Evolutionary conservation across 192 early-diverging fungal genomes (phyloP).

Genomic region (Rhizoclosmatium globosum): DNA sequence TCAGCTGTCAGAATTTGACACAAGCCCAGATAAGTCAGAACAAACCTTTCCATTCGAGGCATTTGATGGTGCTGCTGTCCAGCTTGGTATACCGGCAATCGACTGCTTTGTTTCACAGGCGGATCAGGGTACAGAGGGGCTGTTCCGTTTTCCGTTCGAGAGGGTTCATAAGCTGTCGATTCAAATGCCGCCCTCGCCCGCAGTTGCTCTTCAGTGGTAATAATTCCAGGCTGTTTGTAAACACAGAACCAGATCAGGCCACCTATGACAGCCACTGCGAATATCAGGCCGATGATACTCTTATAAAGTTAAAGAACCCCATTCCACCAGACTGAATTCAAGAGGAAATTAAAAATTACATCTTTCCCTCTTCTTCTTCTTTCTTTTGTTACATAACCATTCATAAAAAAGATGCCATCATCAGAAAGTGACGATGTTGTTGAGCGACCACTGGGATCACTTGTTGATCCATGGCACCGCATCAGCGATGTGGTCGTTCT

Average conservation of each 20-base stretch:
- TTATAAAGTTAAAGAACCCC: background rate
- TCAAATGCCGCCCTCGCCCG: background rate
- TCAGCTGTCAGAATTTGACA: no score
- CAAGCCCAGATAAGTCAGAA: background rate
- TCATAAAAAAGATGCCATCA: no score
- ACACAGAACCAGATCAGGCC: conserved; percentile 1
- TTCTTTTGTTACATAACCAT: no score
- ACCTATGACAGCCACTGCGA: background rate
- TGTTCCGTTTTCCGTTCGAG: background rate
- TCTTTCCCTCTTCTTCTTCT: no score
- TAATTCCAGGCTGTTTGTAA: conserved; percentile 7
- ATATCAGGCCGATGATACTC: background rate
- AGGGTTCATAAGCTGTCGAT: no score
- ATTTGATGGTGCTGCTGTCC: background rate
- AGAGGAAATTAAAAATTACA: background rate
- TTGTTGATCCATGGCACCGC: conserved; percentile 15
- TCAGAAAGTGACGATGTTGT: background rate
- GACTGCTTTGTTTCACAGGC: background rate
- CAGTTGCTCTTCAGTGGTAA: conserved; percentile 10
- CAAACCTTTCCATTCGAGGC: background rate
- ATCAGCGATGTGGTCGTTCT: conserved; percentile 31
- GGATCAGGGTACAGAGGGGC: background rate
- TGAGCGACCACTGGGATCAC: background rate
- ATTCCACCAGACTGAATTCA: background rate
- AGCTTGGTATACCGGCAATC: background rate